Base-by-base conservation (phyloP, 352 stramenopile species). In the Pythium dissotocum region DNA sequence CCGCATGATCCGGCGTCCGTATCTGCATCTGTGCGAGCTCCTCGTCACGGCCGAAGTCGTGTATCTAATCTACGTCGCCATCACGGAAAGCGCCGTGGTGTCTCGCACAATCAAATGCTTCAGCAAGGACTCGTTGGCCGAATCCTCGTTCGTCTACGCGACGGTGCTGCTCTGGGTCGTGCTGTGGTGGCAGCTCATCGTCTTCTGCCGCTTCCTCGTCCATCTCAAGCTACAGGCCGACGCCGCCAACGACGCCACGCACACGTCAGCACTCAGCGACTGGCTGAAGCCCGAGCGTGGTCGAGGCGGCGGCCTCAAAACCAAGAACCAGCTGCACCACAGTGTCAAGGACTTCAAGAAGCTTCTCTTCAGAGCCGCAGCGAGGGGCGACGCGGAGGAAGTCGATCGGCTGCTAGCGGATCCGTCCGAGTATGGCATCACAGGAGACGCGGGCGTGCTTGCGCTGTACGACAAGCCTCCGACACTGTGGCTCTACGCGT, bases 141-240 rank as follows among this genome's bases (percentile, higher is more conserved):
- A 89, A 49, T 67, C 86, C 21, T 54, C 76, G 12, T 73, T 88
- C n/a, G 79, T 93, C 32, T 88, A 85, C 61, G 84, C 83, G 6
- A 77, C 76, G n/a, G 58, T 83, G 16, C 62, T 85, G 24, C 71
- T 90, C 21, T 88, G 79, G 77, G 14, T 76, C 8, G 78, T 91
- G 40, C 66, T 91, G 13, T 78, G 84, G 40, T 80, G 73, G 54
- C 85, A 93, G 66, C 80, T 89, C 53, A 63, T 88, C 6, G 62
- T 91, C 2, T 93, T 93, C 55, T 88, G 79, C 26, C 81, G 82
- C 42, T 94, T 94, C 36, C 71, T 90, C 30, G 82, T 80, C 46
- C 85, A 94, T 65, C 74, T 90, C 21, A 91, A 91, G 66, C 78
- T 94, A 0, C 85, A 94, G 38, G 77, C 84, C 0, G 83, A 89